Base-by-base conservation (phyloP, 192 early-diverging fungal species). In the Gryganskiella cystojenkinii region DNA sequence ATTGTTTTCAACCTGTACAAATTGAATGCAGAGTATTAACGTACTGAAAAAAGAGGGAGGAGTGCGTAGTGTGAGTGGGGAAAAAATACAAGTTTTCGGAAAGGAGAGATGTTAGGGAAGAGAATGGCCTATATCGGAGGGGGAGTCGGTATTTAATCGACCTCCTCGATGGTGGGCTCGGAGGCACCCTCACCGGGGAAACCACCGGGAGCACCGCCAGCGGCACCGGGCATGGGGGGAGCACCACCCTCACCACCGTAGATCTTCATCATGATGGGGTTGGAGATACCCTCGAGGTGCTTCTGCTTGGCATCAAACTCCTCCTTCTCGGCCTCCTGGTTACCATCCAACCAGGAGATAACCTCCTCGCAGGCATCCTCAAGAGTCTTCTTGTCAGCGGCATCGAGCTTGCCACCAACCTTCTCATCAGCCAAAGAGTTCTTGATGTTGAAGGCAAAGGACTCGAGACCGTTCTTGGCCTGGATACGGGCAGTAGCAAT, bases 261-360 rank as follows among this genome's bases (percentile, higher is more conserved):
- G 81, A 99, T 80, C 86, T 93, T 95, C 81, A 85, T 91, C 94
- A 98, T 98, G 90, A 99, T 98, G 71, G 96, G 96, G 91, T 97
- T 96, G 73, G 95, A 95, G 64, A 93, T 70, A 73, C 87, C 87
- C 87, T 98, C 95, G 56, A 99, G 89, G 71, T 95, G 91, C 92
- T 98, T 98, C 87, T 96, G 94, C 81, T 89, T 90, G 79, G 86
- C 71, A 85, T 98, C 96, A 82, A 93, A 98, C 89, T 99, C 98
- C 84, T 98, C 96, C 89, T 96, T 99, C 80, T 92, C 90, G 55
- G 93, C 98, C 87, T 98, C 98, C 73, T 94, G 91, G 81, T 92
- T 94, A 64, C 85, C 81, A 78, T 99, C 96, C 71, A 99, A 88
- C 96, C 96, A 99, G 76, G 92, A 88, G 88, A 98, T 95, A 79